Evolutionary conservation across 805 yeast genomes (phyloP).

Genomic region (Brettanomyces custersianus): DNA sequence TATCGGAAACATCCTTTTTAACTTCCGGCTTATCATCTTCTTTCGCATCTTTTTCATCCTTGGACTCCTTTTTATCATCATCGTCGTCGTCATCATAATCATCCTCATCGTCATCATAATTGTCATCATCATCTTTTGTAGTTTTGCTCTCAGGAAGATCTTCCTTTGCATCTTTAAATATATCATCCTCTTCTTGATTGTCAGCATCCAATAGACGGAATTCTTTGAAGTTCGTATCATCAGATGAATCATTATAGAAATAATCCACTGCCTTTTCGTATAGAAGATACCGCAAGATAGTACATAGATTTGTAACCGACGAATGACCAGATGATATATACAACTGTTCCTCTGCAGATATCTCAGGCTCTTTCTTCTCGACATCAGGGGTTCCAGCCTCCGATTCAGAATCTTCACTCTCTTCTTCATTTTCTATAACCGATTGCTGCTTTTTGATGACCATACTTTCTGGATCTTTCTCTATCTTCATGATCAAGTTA

Average conservation of each 20-base stretch:
- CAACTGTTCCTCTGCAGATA: constrained; percentile 21
- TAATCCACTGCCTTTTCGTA: constrained; percentile 64
- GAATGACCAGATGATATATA: constrained; percentile 38
- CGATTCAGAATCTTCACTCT: constrained; percentile 11
- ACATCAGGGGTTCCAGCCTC: constrained; percentile 1
- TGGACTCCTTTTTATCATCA: not conserved
- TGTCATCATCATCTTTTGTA: not conserved
- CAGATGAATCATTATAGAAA: constrained; percentile 10
- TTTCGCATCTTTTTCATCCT: constrained; percentile 14
- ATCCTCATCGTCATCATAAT: constrained; percentile 2
- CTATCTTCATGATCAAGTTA: constrained; percentile 18
- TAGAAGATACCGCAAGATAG: constrained; percentile 56
- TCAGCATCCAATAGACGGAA: constrained; percentile 19
- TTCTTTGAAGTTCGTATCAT: constrained; percentile 7
- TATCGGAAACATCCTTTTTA: constrained; percentile 17
- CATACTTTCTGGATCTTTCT: constrained; percentile 13
- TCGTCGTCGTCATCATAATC: constrained; percentile 3
- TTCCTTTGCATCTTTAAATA: not conserved
- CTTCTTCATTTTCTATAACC: not conserved
- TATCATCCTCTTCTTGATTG: constrained; percentile 15
- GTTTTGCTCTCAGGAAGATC: not conserved
- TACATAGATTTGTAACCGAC: constrained; percentile 47
- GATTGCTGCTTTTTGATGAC: constrained; percentile 3
- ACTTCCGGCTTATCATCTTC: constrained; percentile 27
- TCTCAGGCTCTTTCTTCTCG: not conserved